Evolutionary conservation across 352 stramenopile species (phyloP).

Genomic region (Pythium phragmitis): DNA sequence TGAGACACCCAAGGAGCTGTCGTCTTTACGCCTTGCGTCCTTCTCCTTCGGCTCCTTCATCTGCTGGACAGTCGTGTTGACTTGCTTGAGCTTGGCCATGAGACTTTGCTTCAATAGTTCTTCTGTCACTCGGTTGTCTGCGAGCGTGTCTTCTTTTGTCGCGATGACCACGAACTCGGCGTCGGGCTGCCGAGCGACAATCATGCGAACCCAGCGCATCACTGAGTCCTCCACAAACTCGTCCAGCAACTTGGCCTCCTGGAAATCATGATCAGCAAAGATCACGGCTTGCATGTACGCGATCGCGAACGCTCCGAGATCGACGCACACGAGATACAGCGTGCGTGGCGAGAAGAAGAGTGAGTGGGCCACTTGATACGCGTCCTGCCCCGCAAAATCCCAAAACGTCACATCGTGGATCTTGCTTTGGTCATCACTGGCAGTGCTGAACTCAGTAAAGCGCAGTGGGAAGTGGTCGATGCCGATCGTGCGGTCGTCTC

Average conservation of each 20-base stretch:
- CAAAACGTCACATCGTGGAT: constrained; percentile 20
- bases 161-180: constrained; percentile 20
- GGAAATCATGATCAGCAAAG: background rate
- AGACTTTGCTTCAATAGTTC: background rate
- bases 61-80: background rate
- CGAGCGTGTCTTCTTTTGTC: constrained; percentile 13
- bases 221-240: constrained; percentile 13
- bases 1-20: no score
- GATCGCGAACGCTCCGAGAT: constrained; percentile 12
- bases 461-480: constrained; percentile 28
- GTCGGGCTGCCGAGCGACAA: constrained; percentile 15
- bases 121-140: background rate
- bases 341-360: constrained; percentile 21
- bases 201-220: constrained; percentile 8
- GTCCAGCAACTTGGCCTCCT: background rate
- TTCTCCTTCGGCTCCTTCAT: background rate
- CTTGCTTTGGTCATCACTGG: background rate
- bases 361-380: constrained; percentile 19
- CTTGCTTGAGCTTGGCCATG: background rate
- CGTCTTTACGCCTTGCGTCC: background rate
- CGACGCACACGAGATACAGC: constrained; percentile 18
- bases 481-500: constrained; percentile 30
- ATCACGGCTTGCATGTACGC: constrained; percentile 7
- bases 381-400: constrained; percentile 22
- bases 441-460: background rate